Base-by-base conservation (phyloP, 371 early-diverging fungal genomes). In the Mortierella sp. region DNA sequence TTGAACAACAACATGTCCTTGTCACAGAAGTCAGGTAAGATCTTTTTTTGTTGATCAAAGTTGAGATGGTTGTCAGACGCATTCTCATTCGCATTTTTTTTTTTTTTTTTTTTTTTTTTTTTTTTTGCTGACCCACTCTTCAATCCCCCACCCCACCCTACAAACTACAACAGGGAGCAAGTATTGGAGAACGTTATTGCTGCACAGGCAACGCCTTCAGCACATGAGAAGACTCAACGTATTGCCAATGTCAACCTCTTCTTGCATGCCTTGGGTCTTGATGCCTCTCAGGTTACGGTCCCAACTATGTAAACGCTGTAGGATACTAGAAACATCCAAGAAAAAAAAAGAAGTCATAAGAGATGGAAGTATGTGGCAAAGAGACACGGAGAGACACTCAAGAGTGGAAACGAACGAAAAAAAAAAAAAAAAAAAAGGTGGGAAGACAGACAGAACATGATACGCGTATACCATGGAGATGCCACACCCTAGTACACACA, bases 181-280 rank as follows among this genome's bases (percentile, higher is more conserved):
- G 94, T 97, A 0, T 86, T 97, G 77, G 94, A 95, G 58, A 91
- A 90, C 84, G 82, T 94, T 66, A 84, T 90, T 61, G 90, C 93
- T n/a, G 87, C 91, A 65, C 83, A 80, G 63, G 83, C 83, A 66
- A 84, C 88, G 44, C 87, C 86, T 47, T 47, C 91, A 53, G 81
- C 89, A 4, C 75, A 85, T 7, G 90, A 90, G 29, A 88, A 91
- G 70, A 88, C 91, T 0, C 90, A 90, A 59, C 83, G 90, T 66
- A 90, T 94, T 56, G 87, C 88, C 25, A 97, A 97, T 73, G 96
- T 96, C 53, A 96, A 98, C 80, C 75, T 97, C 67, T 98, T 98
- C 81, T 83, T 98, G 66, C 95, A 96, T 82, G 95, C 99, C 6
- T 89, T 98, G 57, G 98, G 98, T 11, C 83, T 98, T 61, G 96